phyloP scores from a whole-genome alignment of 2,329 filamentous ascomycete species.

The Bipolaris gigantea region DNA sequence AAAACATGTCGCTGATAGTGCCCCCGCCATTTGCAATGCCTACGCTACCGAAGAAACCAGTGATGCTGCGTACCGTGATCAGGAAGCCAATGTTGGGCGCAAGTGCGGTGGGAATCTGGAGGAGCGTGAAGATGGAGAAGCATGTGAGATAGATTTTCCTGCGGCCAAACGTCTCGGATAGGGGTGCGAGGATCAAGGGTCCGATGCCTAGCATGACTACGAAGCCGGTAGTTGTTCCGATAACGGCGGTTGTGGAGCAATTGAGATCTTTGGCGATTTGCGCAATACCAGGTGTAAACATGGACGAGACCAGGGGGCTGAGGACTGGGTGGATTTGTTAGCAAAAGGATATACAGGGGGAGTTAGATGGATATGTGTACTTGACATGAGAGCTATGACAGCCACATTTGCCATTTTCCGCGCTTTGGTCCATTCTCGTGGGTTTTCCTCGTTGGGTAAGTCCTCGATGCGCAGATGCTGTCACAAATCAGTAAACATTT shows the following conservation, averaged over 20 bases:
- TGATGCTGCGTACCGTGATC: constrained; percentile 50
- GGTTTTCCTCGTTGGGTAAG: constrained; percentile 48
- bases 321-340: constrained; percentile 40
- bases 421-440: constrained; percentile 50
- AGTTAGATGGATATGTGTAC: constrained; percentile 23
- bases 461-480: constrained; percentile 27
- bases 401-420: constrained; percentile 54
- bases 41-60: constrained; percentile 56
- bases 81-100: constrained; percentile 52
- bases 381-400: constrained; percentile 55
- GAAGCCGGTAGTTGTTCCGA: constrained; percentile 55
- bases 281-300: constrained; percentile 56
- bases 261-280: constrained; percentile 54
- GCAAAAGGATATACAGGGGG: background rate
- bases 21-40: constrained; percentile 57
- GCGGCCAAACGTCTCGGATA: constrained; percentile 53
- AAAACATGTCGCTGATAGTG: constrained; percentile 57
- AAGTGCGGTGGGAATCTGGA: constrained; percentile 54
- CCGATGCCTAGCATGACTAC: constrained; percentile 55
- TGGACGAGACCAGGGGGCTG: constrained; percentile 52
- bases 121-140: constrained; percentile 49
- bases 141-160: constrained; percentile 50
- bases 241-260: constrained; percentile 48
- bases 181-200: constrained; percentile 51
- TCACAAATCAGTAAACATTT: constrained; percentile 17